phyloP scores from a whole-genome alignment of 2,329 filamentous ascomycete genomes.

The Pseudogymnoascus verrucosus region DNA sequence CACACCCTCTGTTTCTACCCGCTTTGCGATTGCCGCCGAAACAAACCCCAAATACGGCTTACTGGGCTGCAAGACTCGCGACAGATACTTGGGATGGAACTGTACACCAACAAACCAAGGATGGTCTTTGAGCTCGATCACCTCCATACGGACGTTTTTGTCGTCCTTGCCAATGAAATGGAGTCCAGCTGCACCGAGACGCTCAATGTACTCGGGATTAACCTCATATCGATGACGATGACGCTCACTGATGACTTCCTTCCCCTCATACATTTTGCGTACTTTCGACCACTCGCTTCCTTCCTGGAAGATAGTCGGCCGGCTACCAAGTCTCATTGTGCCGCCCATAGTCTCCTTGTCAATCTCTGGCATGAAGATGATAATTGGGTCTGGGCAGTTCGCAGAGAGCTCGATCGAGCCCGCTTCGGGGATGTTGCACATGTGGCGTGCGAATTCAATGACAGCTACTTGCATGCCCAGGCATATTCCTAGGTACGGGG shows the following conservation, averaged over 20 bases:
- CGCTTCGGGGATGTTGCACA: slow-evolving; percentile 50
- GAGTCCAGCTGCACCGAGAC: slow-evolving; percentile 60
- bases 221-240: slow-evolving; percentile 89
- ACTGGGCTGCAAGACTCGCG: slow-evolving; percentile 64
- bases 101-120: slow-evolving; percentile 81
- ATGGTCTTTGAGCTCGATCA: slow-evolving; percentile 74
- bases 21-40: slow-evolving; percentile 48
- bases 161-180: slow-evolving; percentile 74
- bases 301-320: slow-evolving; percentile 66
- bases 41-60: slow-evolving; percentile 78
- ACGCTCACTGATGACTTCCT: slow-evolving; percentile 56
- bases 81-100: slow-evolving; percentile 82
- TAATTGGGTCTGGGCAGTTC: slow-evolving; percentile 32
- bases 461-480: slow-evolving; percentile 90
- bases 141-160: slow-evolving; percentile 70
- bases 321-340: slow-evolving; percentile 77
- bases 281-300: slow-evolving; percentile 72
- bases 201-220: slow-evolving; percentile 68
- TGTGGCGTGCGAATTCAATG: slow-evolving; percentile 74
- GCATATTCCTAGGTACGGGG: slow-evolving; percentile 83
- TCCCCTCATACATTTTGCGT: slow-evolving; percentile 62
- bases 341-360: slow-evolving; percentile 70
- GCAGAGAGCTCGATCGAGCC: slow-evolving; percentile 16
- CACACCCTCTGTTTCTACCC: background rate
- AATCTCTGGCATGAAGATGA: slow-evolving; percentile 91